Evolutionary conservation across 768 basidiomycete genomes (phyloP), one percentile per base, ranked within the genome.

Genomic region (Pisolithus sp.): DNA sequence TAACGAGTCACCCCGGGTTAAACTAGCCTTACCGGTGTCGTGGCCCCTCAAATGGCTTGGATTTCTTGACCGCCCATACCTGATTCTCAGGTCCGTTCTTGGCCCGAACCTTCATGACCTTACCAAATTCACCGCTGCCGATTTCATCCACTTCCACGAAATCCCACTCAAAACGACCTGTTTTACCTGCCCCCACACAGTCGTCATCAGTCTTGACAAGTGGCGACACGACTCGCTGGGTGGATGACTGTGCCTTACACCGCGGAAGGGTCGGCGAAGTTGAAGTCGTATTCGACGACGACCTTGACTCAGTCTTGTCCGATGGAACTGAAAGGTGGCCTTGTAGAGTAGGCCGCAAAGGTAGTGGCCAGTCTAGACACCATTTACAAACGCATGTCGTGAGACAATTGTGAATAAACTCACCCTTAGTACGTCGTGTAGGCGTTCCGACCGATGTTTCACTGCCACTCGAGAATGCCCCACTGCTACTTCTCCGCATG

Each of bases 111-210:
- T 88, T 90, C 71, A 92, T 86, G 18, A 93, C 95, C 61, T 86
- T 86, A 23, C 93, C 93, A 68, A 97, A 98, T 64, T 92, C 91
- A 13, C 95, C 95, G 48, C 84, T 85, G 5, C 95, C 95, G 10
- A 97, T 75, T 60, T 85, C 81, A 51, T 88, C 86, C 39, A 92
- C 71, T 59, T 89, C 82, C 8, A 81, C 73, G 63, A 93, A 97
- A 41, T 90, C 83, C 54, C 78, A 81, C 62, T 89, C 87, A 54
- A 95, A 93, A 46, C 79, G 78, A 18, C 86, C 82, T 8, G 75
- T 69, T 50, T 77, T 76, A 50, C 79, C 78, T 45, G 82, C 76
- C 47, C 67, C 63, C 49, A 71, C 71, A 30, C 72, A 61, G 45
- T 72, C 48, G 5, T 23, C 48, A 40, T 57, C 50, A 26, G 55